Evolutionary conservation across 2,329 filamentous ascomycete genomes (phyloP).

Genomic region (Aureobasidium musti): DNA sequence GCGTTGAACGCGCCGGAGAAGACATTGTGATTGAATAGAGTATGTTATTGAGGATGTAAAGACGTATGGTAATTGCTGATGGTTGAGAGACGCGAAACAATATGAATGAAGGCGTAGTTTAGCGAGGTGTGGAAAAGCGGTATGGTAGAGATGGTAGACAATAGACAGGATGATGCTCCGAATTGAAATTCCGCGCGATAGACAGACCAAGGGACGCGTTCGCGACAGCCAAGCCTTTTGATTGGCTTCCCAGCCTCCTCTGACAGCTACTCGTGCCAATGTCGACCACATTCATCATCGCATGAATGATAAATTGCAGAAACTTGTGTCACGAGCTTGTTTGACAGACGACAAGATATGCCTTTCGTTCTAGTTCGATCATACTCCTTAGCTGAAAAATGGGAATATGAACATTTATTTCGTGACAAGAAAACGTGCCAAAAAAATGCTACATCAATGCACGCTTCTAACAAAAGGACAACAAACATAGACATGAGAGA

Average conservation of each 20-base stretch:
- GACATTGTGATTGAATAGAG: constrained; percentile 23
- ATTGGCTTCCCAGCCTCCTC: constrained; percentile 15
- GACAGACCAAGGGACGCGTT: constrained; percentile 5
- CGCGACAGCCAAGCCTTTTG: constrained; percentile 1
- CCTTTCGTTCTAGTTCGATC: too few relatives aligned
- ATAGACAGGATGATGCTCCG: constrained; percentile 9
- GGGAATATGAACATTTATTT: background rate
- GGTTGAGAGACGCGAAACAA: background rate
- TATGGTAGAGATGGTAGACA: constrained; percentile 7
- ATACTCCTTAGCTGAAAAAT: background rate
- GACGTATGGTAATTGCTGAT: background rate
- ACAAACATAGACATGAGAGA: background rate
- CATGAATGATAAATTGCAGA: background rate
- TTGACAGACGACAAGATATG: too few relatives aligned
- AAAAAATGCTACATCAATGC: constrained; percentile 26
- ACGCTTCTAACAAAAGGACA: constrained; percentile 16
- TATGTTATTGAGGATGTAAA: background rate
- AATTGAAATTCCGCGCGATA: background rate
- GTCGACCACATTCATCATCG: background rate
- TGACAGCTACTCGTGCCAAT: background rate
- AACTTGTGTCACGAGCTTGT: too few relatives aligned
- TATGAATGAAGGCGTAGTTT: background rate
- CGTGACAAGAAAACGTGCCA: constrained; percentile 23
- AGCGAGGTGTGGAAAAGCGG: background rate
- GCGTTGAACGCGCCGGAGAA: constrained; percentile 27